These are phyloP conservation scores for Colletotrichum phormii DNA, from an alignment of 2,329 filamentous ascomycete species.

Conservation along the genomic window DNA sequence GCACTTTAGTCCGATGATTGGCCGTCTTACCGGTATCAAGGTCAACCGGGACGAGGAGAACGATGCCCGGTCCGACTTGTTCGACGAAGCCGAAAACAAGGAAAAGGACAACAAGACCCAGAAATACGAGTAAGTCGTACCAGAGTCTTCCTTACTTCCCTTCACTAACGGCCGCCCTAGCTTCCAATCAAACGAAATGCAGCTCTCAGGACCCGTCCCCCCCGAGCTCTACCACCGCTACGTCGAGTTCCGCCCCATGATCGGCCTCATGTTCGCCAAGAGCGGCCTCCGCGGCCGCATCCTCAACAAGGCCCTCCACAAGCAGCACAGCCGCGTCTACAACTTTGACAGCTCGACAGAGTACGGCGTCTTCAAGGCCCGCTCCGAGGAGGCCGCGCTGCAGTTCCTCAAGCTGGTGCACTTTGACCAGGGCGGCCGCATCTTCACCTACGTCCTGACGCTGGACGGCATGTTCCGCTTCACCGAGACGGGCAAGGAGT, in stretches of 20 bases:
- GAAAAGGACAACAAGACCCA: slow-evolving; percentile 67
- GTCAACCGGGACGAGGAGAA: slow-evolving; percentile 70
- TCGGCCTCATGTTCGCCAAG: slow-evolving; percentile 87
- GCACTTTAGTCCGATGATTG: slow-evolving; percentile 91
- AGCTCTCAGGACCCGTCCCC: slow-evolving; percentile 86
- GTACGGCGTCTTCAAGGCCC: slow-evolving; percentile 74
- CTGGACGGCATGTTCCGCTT: slow-evolving; percentile 89
- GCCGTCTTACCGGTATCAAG: slow-evolving; percentile 80
- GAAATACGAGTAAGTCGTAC: slow-evolving; percentile 85
- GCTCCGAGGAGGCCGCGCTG: slow-evolving; percentile 76
- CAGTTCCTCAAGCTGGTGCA: slow-evolving; percentile 89
- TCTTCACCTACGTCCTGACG: slow-evolving; percentile 93
- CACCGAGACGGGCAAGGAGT: slow-evolving; percentile 95
- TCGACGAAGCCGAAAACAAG: slow-evolving; percentile 38
- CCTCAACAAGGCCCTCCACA: slow-evolving; percentile 86
- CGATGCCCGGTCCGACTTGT: slow-evolving; percentile 48
- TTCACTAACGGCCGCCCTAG: slow-evolving; percentile 52
- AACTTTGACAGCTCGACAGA: slow-evolving; percentile 85
- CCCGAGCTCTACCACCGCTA: slow-evolving; percentile 87
- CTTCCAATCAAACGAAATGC: slow-evolving; percentile 94
- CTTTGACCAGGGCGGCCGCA: slow-evolving; percentile 84
- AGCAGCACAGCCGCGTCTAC: slow-evolving; percentile 90
- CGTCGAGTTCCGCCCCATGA: slow-evolving; percentile 91
- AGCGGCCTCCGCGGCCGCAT: slow-evolving; percentile 82
- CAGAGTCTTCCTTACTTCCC: too few species aligned